Evolutionary conservation across 1,284 basidiomycete genomes (phyloP), one percentile per base, ranked within the genome.

Genomic region (Moesziomyces antarcticus): DNA sequence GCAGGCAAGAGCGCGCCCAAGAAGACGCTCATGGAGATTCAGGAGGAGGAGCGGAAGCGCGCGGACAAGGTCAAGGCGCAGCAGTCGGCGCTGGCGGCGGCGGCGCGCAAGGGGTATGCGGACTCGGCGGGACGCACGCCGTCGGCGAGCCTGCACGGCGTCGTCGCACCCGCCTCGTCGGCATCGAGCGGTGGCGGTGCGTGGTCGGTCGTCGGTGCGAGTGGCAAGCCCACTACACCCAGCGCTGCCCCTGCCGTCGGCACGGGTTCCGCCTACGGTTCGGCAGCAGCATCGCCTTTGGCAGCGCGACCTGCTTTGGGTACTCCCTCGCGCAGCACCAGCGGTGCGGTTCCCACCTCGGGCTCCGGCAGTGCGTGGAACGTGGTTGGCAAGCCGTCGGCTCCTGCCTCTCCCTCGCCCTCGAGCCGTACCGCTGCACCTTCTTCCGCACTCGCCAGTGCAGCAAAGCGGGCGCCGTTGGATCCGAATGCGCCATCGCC

Each of bases 11-110:
- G 70, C 5, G 56, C 76, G 3, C 86, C 89, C 8, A 96, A 94
- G 87, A 97, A 95, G 88, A 93, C 93, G 3, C 91, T 99, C 90
- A 97, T 95, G 87, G 94, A 99, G 86, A 99, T 99, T 49, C 93
- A 97, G 84, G 94, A 98, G 84, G 96, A 99, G 80, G 96, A 99
- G 37, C 50, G 70, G 92, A 97, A 75, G 58, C 69, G 73, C 1
- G 73, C 76, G 3, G 71, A 77, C 20, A 71, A 67, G 42, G 22
- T 59, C 35, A 94, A 93, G 87, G 91, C 90, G 82, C 83, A 86
- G 56, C 73, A 75, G 49, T 87, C 86, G 1, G 84, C 82, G 10
- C 76, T 77, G 59, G 81, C 84, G 44, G 85, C 87, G 16, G 80
- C 82, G 18, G 64, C 57, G 53, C 53, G 68, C 8, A 88, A 93